Evolutionary conservation across 352 stramenopile genomes (phyloP), one percentile per base, ranked within the genome.

Genomic region (Pythium aphanidermatum): DNA sequence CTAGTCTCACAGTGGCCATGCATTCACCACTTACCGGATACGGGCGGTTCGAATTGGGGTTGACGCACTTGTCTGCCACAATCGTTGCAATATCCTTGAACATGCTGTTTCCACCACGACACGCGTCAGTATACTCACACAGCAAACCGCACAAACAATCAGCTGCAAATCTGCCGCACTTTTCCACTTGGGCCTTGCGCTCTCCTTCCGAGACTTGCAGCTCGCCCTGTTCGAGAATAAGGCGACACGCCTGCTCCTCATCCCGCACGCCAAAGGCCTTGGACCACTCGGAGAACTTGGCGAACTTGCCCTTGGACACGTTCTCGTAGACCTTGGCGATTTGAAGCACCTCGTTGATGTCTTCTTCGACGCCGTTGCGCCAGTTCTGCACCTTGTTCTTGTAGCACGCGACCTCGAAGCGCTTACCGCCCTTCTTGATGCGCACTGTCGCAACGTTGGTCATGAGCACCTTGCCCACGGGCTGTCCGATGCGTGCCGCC

Each of bases 351-450:
- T 99, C 96, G 45, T 94, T 90, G 31, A 99, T 82, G 74, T 99
- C 96, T 36, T 84, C 97, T 70, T 99, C 96, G 27, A 98, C 84
- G 42, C 96, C 93, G 65, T 98, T 96, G 44, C 97, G 86, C 82
- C 96, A 99, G 73, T 99, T 98, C 23, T 98, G 73, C 24, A 98
- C 93, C 68, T 98, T 99, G 83, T 98, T 99, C 51, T 95, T 93
- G 74, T 99, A 99, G 65, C 95, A 98, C 11, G 96, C 96, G 42
- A 99, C 96, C 70, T 99, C 96, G 64, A 99, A 99, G 32, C 95
- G 83, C 60, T 98, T 96, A n/a, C 95, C 95, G 32, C 72, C 68
- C 35, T 91, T 93, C 50, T 97, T 91, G 36, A 98, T 83, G 31
- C 92, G 79, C 46, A 99, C 96, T 12, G 98, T 77, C 13, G 95